Evolutionary conservation across 352 stramenopile species (phyloP).

Genomic region (Globisporangium apiculatum): DNA sequence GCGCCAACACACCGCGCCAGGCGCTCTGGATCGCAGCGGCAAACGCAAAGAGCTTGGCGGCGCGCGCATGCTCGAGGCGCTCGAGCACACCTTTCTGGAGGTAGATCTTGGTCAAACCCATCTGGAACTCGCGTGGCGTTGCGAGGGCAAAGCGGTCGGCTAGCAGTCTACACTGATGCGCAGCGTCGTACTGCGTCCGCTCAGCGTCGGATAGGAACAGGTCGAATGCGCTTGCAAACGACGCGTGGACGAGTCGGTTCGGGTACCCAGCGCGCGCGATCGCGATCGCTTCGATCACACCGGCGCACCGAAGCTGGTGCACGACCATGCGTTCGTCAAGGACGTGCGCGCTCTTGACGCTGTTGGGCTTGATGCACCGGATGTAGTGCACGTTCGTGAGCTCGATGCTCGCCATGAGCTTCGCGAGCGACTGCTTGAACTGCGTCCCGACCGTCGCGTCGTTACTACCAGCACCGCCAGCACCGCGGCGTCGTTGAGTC

Average conservation of each 20-base stretch:
- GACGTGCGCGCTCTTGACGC: conserved; percentile 45
- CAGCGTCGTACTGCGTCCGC: conserved; percentile 12
- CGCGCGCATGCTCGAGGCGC: conserved; percentile 52
- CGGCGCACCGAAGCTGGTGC: conserved; percentile 70
- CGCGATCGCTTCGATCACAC: conserved; percentile 74
- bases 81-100: conserved; percentile 79
- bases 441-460: conserved; percentile 72
- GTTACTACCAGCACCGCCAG: conserved; percentile 15
- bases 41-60: conserved; percentile 58
- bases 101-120: conserved; percentile 84
- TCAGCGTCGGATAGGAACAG: conserved; percentile 51
- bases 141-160: conserved; percentile 56
- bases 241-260: conserved; percentile 74
- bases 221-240: conserved; percentile 58
- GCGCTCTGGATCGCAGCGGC: conserved; percentile 54
- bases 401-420: conserved; percentile 70
- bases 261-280: conserved; percentile 73
- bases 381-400: conserved; percentile 76
- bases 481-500: conserved; percentile 19
- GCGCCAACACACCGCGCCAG: conserved; percentile 44
- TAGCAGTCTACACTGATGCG: conserved; percentile 36
- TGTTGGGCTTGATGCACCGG: conserved; percentile 84
- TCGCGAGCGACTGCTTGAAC: conserved; percentile 61
- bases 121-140: conserved; percentile 65
- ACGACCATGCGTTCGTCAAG: conserved; percentile 73